Evolutionary conservation across 2,329 filamentous ascomycete species (phyloP).

Genomic region (Exophiala spinifera): DNA sequence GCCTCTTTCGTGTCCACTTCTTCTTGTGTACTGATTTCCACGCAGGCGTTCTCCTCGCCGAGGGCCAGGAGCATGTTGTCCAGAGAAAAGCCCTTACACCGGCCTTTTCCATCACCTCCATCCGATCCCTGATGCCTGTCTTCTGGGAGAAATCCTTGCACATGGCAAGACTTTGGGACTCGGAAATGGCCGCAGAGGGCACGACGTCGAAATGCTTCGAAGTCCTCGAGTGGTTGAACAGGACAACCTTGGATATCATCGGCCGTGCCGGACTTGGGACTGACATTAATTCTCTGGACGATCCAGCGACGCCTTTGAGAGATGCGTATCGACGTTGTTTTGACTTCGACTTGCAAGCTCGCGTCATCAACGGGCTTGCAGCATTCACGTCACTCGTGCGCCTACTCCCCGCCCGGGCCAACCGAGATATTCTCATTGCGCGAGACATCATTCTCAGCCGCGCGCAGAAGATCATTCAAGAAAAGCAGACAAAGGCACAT

Average conservation of each 20-base stretch:
- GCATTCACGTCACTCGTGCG: conserved; percentile 45
- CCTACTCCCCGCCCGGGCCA: conserved; percentile 40
- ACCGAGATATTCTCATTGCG: conserved; percentile 39
- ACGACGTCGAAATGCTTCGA: conserved; percentile 35
- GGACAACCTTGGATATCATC: conserved; percentile 46
- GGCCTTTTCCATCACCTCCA: conserved; percentile 41
- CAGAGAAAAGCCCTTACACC: conserved; percentile 43
- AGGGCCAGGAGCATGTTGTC: conserved; percentile 42
- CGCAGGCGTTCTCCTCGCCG: conserved; percentile 41
- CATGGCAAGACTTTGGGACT: conserved; percentile 44
- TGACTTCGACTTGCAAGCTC: conserved; percentile 39
- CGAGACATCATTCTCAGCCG: conserved; percentile 39
- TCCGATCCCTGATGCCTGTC: conserved; percentile 38
- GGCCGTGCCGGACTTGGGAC: conserved; percentile 43
- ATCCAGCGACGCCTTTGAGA: conserved; percentile 38
- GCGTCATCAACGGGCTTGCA: conserved; percentile 42
- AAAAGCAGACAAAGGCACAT: conserved; percentile 37
- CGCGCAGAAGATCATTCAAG: conserved; percentile 39
- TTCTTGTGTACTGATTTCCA: background rate
- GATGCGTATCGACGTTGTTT: conserved; percentile 36
- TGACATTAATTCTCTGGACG: conserved; percentile 40
- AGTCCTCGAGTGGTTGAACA: conserved; percentile 44
- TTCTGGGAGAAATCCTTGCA: conserved; percentile 44
- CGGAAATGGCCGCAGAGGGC: conserved; percentile 33
- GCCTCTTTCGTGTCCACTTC: background rate